Evolutionary conservation across 805 yeast genomes (phyloP), one percentile per base, ranked within the genome.

Genomic region (Candida sakaeoensis): DNA sequence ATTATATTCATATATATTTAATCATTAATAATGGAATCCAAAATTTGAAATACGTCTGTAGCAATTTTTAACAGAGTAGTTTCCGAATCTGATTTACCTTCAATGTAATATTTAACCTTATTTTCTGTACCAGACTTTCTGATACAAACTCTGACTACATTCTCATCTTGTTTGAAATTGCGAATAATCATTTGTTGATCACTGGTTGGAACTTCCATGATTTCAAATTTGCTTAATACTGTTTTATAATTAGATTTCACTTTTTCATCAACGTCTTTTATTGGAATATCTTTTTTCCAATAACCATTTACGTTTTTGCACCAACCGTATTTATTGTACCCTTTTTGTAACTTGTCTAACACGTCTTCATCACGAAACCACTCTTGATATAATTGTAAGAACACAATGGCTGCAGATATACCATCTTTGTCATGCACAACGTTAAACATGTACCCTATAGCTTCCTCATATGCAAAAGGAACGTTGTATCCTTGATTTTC

Each of bases 81-180:
- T 32, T 74, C 85, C 7, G 65, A 57, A 21, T 28, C 28, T 0
- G 87, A 72, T 30, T 61, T 60, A 0, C 95, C 93, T 55, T 91
- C 99, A 24, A 91, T 81, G 61, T 91, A 91, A 1, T 91, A 85
- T 59, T 91, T 91, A 47, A 91, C 68, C 57, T 91, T 91, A 2
- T 97, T 97, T 58, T 91, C 99, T 0, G 99, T 91, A 8, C 99
- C 99, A 3, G 96, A 87, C 0, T 97, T 97, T 39, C 99, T 73
- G 36, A 86, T 80, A 0, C 98, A 90, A 54, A 90, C 81, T 25
- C 95, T 64, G 2, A 87, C 79, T 8, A 25, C 44, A 8, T 39
- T 45, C 5, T 37, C 32, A 35, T 19, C 37, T 7, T 9, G 10
- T 19, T 45, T 47, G 16, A 87, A 61, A 17, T 61, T 59, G 1